phyloP scores from a whole-genome alignment of 2,329 filamentous ascomycete genomes.

The Epichloe glyceriae region DNA sequence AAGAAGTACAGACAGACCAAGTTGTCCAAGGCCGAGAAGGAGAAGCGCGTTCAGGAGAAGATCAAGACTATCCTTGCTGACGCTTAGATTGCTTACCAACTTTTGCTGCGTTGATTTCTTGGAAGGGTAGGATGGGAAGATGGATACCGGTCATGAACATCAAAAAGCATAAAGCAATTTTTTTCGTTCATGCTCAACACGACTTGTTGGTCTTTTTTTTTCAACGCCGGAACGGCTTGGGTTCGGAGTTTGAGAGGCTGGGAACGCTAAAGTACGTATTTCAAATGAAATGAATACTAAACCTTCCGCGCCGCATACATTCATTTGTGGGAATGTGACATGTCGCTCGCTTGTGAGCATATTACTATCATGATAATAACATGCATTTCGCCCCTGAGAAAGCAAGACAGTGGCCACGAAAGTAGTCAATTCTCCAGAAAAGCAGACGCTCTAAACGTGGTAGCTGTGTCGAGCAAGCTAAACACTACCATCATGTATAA shows the following conservation, averaged over 20 bases:
- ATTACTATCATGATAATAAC: background rate
- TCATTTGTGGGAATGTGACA: background rate
- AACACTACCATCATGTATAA: background rate
- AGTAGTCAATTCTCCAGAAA: too few relatives aligned
- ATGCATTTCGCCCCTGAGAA: background rate
- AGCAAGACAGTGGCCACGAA: background rate
- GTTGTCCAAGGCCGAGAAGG: conserved; percentile 72
- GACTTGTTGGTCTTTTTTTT: background rate
- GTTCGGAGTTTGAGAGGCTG: conserved; percentile 30
- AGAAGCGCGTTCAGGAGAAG: conserved; percentile 74
- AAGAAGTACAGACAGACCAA: conserved; percentile 74
- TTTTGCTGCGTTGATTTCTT: background rate
- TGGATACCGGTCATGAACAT: background rate
- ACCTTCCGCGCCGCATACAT: conserved; percentile 8
- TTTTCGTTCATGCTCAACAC: background rate
- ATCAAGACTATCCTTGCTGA: conserved; percentile 66
- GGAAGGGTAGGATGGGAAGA: background rate
- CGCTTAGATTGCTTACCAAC: conserved; percentile 20
- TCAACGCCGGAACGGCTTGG: conserved; percentile 14
- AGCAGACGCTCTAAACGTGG: too few relatives aligned
- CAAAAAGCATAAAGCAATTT: background rate
- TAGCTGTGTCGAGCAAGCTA: too few relatives aligned
- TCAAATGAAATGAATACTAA: conserved; percentile 26
- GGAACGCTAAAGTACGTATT: conserved; percentile 21
- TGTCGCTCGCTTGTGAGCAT: background rate